Evolutionary conservation across 192 early-diverging fungal genomes (phyloP), one percentile per base, ranked within the genome.

Genomic region (Backusella australiensis): DNA sequence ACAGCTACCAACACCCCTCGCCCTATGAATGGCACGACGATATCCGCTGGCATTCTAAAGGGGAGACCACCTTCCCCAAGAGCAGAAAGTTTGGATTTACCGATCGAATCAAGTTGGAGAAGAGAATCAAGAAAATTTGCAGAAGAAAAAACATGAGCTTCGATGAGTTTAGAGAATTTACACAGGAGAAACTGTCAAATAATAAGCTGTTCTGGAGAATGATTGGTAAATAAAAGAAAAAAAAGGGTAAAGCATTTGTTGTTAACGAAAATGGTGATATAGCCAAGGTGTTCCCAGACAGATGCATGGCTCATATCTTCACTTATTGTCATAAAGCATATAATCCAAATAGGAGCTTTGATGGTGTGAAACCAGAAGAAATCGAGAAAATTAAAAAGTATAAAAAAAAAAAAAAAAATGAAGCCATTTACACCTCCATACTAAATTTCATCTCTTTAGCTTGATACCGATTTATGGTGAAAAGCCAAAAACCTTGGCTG

Each of bases 101-200:
- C 5, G 70, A 71, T 44, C 26, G 26, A 7, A 29, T 71, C 6
- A 44, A 46, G 32, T 49, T 71, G 41, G 70, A 71, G 15, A 71
- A 32, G 44, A 71, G 70, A 32, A 71, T 71, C 26, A 71, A 71
- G 19, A 71, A 71, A 26, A 44, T 71, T n/a, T 49, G 70, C 6
- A 71, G 42, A 19, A 29, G 35, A 34, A 15, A 49, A 3, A 34
- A 41, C 12, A 39, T 41, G 35, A 21, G 21, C 26, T 38, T 69
- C 4, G 35, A 23, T 23, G 21, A 21, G 39, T 36, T 69, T 71
- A 42, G 23, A 4, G 15, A 44, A 34, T 71, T 71, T 1, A 44
- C 23, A 32, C 41, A 29, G 12, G 70, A 17, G 15, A 34, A 19
- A 1, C 12, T 49, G 0, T 49, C 2, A 6, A 14, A 14, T 6